Evolutionary conservation across 2,329 filamentous ascomycete genomes (phyloP).

Genomic region (Penicillium sp.): DNA sequence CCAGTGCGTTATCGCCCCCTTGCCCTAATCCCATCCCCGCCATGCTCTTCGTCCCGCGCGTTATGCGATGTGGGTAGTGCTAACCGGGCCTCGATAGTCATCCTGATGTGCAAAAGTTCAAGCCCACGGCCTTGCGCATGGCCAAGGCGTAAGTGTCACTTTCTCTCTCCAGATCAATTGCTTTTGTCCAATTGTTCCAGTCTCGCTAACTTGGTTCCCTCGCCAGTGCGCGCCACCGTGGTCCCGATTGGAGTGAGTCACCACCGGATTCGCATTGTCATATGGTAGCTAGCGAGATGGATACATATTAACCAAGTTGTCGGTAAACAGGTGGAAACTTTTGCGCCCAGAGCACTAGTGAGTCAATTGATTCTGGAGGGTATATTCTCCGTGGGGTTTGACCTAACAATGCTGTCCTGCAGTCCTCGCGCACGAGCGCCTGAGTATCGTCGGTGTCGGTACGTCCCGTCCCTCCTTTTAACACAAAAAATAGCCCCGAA

Average conservation of each 20-base stretch:
- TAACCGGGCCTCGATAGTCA: slow-evolving; percentile 53
- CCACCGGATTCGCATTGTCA: slow-evolving; percentile 12
- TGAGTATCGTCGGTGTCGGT: slow-evolving; percentile 97
- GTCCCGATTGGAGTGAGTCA: slow-evolving; percentile 94
- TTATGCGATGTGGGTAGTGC: slow-evolving; percentile 13
- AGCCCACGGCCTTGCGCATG: slow-evolving; percentile 88
- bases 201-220: slow-evolving; percentile 36
- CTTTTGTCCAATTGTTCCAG: neutral
- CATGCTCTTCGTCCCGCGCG: slow-evolving; percentile 6
- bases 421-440: slow-evolving; percentile 95
- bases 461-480: slow-evolving; percentile 46
- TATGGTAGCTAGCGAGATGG: slow-evolving; percentile 3
- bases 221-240: slow-evolving; percentile 82
- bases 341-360: slow-evolving; percentile 87
- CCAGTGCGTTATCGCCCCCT: slow-evolving; percentile 57
- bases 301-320: slow-evolving; percentile 22
- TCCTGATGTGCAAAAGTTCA: slow-evolving; percentile 93
- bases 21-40: slow-evolving; percentile 10
- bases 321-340: slow-evolving; percentile 71
- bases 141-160: slow-evolving; percentile 75
- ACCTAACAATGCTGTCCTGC: slow-evolving; percentile 28
- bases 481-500: neutral
- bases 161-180: neutral
- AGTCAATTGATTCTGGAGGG: slow-evolving; percentile 37
- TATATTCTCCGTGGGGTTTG: slow-evolving; percentile 2